Conservation (phyloP, 2,329 filamentous ascomycete genomes). For the Apiospora marii region DNA sequence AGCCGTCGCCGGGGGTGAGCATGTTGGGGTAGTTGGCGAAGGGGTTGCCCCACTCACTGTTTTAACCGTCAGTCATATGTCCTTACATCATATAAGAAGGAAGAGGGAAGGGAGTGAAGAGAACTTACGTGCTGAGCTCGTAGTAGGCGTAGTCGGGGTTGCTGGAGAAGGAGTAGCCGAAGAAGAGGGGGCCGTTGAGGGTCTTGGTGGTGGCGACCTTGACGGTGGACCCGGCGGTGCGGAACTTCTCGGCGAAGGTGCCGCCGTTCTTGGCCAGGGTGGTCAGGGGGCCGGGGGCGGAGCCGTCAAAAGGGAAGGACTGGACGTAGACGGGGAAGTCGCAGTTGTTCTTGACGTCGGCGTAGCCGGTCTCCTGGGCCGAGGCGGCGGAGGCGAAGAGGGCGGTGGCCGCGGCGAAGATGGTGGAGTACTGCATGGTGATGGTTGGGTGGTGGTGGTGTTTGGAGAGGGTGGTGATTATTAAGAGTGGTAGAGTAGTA, state of each 20-base stretch:
- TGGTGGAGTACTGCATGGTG: slow-evolving; percentile 40
- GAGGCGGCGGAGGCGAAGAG: slow-evolving; percentile 43
- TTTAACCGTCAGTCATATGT: slow-evolving; percentile 6
- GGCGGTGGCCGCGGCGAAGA: slow-evolving; percentile 35
- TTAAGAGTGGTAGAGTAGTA: background rate
- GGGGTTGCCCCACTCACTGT: slow-evolving; percentile 49
- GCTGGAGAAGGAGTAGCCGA: slow-evolving; percentile 50
- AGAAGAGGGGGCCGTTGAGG: slow-evolving; percentile 48
- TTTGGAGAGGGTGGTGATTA: slow-evolving; percentile 8
- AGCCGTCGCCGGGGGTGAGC: slow-evolving; percentile 47
- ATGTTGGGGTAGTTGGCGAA: slow-evolving; percentile 47
- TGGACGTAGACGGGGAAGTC: slow-evolving; percentile 44
- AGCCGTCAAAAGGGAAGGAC: slow-evolving; percentile 46
- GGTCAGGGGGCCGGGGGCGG: slow-evolving; percentile 42
- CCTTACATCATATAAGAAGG: too few species aligned
- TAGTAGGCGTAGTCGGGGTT: slow-evolving; percentile 50
- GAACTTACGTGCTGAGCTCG: slow-evolving; percentile 48
- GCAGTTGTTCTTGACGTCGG: slow-evolving; percentile 48
- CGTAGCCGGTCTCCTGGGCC: slow-evolving; percentile 40
- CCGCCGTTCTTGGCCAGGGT: slow-evolving; percentile 42
- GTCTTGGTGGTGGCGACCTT: slow-evolving; percentile 50
- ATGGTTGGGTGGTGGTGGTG: slow-evolving; percentile 28
- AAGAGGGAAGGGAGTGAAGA: too few species aligned
- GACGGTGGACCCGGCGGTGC: slow-evolving; percentile 46
- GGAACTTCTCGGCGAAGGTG: slow-evolving; percentile 47